phyloP scores from a whole-genome alignment of 192 early-diverging fungal species.

The Linnemannia hyalina region DNA sequence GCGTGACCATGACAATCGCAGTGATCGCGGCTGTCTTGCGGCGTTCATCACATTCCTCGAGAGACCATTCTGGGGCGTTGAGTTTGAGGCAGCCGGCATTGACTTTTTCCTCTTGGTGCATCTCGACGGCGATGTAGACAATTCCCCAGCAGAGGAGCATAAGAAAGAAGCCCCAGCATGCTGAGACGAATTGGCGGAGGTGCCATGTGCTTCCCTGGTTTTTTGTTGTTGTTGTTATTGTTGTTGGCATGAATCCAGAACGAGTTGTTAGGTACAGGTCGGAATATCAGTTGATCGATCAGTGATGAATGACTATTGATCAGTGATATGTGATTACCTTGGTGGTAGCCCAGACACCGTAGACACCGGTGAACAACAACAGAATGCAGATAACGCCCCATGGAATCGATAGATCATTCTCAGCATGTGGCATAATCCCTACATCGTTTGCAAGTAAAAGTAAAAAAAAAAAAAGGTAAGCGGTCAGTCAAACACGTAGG shows the following conservation, averaged over 20 bases:
- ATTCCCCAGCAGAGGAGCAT: conserved; percentile 51
- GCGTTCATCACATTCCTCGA: conserved; percentile 14
- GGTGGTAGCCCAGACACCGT: conserved; percentile 35
- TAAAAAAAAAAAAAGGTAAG: neutral
- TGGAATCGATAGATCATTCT: conserved; percentile 40
- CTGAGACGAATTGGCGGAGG: conserved; percentile 45
- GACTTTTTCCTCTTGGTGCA: conserved; percentile 18
- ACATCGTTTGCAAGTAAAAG: neutral
- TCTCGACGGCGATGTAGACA: conserved; percentile 45
- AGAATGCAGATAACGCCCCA: conserved; percentile 44
- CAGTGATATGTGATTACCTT: conserved; percentile 7
- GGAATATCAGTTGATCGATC: neutral
- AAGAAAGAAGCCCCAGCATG: conserved; percentile 44
- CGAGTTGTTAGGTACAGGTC: neutral
- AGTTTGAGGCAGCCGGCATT: conserved; percentile 18
- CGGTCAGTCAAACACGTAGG: no score
- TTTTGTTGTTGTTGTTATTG: neutral
- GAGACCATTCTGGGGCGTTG: conserved; percentile 18
- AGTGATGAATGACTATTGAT: neutral
- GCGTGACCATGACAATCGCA: conserved; percentile 25
- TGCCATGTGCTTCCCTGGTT: conserved; percentile 41
- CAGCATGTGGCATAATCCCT: conserved; percentile 54
- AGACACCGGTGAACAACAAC: conserved; percentile 22
- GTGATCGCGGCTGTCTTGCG: conserved; percentile 15
- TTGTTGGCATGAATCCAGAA: neutral